These are phyloP conservation scores for Waltiozyma sp. DNA, from an alignment of 1,139 yeast species.

Conservation along the genomic window DNA sequence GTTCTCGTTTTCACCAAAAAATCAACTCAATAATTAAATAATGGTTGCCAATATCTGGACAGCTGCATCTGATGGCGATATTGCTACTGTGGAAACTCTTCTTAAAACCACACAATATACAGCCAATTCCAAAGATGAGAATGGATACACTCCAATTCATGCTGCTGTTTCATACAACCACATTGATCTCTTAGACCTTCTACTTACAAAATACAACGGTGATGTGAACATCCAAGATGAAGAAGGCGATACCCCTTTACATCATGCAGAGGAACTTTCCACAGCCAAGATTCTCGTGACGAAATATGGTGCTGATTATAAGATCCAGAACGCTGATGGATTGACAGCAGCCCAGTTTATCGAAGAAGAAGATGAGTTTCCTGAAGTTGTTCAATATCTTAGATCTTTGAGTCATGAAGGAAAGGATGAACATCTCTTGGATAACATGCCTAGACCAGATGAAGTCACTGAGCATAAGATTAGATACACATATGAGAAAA, in stretches of 20 bases:
- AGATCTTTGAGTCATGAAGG: slow-evolving; percentile 33
- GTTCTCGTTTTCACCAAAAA: too few relatives aligned
- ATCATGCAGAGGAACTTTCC: slow-evolving; percentile 66
- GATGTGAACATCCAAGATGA: slow-evolving; percentile 70
- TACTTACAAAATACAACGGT: slow-evolving; percentile 51
- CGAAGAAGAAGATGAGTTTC: slow-evolving; percentile 79
- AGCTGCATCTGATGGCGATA: slow-evolving; percentile 82
- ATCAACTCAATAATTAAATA: neutral
- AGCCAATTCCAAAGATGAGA: slow-evolving; percentile 72
- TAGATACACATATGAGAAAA: slow-evolving; percentile 34
- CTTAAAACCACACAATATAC: slow-evolving; percentile 41
- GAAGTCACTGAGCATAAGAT: slow-evolving; percentile 41
- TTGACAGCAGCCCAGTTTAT: slow-evolving; percentile 56
- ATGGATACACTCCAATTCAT: slow-evolving; percentile 92
- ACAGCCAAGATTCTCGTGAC: slow-evolving; percentile 60
- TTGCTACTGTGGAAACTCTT: slow-evolving; percentile 43
- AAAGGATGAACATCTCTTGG: slow-evolving; percentile 14
- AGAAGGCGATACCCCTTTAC: slow-evolving; percentile 95
- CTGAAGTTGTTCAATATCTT: slow-evolving; percentile 63
- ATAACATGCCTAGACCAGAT: slow-evolving; percentile 33
- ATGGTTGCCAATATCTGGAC: slow-evolving; percentile 66
- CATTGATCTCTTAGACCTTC: slow-evolving; percentile 46
- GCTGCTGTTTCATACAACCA: slow-evolving; percentile 96
- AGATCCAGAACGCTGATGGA: slow-evolving; percentile 57
- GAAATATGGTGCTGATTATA: slow-evolving; percentile 55